A percentile compares a stretch with the other conserved stretches of the same genome.
Conservation (phyloP, 345 rosid species). For the Syzygium aromaticum region DNA sequence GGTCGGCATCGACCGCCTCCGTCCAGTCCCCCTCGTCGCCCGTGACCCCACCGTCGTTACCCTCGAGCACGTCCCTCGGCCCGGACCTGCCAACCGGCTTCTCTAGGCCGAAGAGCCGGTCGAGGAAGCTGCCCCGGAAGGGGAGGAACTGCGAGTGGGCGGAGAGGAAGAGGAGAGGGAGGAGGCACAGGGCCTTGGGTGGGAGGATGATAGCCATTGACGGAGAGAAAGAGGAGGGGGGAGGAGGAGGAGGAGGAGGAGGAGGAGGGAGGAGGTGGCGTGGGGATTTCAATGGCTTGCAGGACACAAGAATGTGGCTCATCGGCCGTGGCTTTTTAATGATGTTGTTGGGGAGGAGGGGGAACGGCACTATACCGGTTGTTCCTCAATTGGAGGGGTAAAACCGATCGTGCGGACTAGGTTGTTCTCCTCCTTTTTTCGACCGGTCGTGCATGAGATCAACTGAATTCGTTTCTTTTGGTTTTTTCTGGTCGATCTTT, state of each 20-base stretch:
- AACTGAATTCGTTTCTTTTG: not conserved
- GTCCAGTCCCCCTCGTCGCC: not conserved
- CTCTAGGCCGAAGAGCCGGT: not conserved
- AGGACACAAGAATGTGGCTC: not conserved
- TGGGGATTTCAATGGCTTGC: too few species aligned
- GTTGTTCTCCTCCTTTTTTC: not conserved
- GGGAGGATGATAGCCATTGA: not conserved
- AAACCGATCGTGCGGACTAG: not conserved
- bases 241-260: not conserved
- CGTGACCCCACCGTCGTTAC: not conserved
- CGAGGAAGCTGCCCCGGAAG: not conserved
- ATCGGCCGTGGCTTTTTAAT: not conserved
- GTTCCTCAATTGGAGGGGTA: not conserved
- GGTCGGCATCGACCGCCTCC: not conserved
- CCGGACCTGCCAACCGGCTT: not conserved
- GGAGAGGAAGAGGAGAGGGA: slow-evolving; percentile 8
- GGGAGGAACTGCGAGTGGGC: not conserved
- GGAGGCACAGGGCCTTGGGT: not conserved
- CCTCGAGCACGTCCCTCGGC: not conserved
- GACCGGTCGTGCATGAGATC: not conserved
- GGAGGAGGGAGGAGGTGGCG: not conserved
- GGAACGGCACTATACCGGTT: not conserved
- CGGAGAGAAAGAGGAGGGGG: not conserved
- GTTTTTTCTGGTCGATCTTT: not conserved
- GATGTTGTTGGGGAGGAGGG: not conserved